Evolutionary conservation across 768 basidiomycete species (phyloP), one percentile per base, ranked within the genome.

Genomic region (Lentinus tigrinus): DNA sequence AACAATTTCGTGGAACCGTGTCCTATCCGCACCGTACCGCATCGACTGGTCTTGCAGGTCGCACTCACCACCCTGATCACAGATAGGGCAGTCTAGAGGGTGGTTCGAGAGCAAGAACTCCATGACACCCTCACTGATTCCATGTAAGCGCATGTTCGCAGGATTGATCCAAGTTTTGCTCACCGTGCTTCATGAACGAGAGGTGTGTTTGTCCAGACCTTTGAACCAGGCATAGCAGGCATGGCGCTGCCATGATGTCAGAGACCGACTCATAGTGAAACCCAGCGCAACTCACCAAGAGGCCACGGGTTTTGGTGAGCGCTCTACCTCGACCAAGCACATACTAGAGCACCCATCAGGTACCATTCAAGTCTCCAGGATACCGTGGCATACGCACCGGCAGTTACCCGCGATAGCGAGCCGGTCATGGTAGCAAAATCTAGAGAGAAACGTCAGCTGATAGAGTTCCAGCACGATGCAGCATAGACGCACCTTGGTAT

Each of bases 41-140:
- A 98, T 98, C 14, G 96, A 96, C 74, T 98, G 96, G 75, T 98
- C 96, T 78, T 98, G 96, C 8, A 98, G 83, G 72, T 98, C 95
- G 72, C 95, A 99, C 81, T 98, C 95, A 57, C 97, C 96, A 71
- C 95, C 96, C 75, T 98, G 95, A 72, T 99, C 97, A 68, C 97
- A 99, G 62, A 98, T 91, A 21, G 97, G 97, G 74, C 97, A 99
- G 72, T 99, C 97, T 55, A 99, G 82, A 2, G 97, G 97, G 69
- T 99, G 97, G 74, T 99, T 98, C 57, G 96, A 85, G 59, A 98
- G 85, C 38, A 98, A 81, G 75, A 98, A 97, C 70, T 98, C 97
- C 97, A 99, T 98, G 58, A 98, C 96, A 50, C 97, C 97, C 74
- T 97, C 95, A 21, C 95, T 91, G 21, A 36, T 16, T 21, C 1